These are phyloP conservation scores for Phytopythium mirpurense DNA, from an alignment of 352 stramenopile species.

Conservation along the genomic window DNA sequence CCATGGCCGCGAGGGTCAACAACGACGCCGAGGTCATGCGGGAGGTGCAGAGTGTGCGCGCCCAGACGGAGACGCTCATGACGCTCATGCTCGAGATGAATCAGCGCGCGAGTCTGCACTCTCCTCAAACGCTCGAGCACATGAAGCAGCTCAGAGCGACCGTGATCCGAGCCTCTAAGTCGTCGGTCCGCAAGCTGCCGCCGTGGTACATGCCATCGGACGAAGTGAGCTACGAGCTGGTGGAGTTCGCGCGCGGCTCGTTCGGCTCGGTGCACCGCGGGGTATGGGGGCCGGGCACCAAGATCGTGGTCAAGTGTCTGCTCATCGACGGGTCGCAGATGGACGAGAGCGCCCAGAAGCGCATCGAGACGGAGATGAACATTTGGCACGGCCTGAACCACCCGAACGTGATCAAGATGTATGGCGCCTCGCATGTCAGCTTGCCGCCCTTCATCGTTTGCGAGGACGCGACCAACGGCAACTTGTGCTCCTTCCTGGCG, in stretches of 20 bases:
- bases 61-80: constrained; percentile 7
- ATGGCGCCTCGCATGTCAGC: constrained; percentile 25
- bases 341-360: constrained; percentile 2
- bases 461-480: constrained; percentile 18
- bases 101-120: neutral
- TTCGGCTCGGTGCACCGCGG: constrained; percentile 19
- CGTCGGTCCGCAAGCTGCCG: constrained; percentile 2
- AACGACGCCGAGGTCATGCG: constrained; percentile 3
- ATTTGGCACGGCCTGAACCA: constrained; percentile 23
- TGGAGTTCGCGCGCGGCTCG: constrained; percentile 16
- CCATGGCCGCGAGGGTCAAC: neutral
- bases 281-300: constrained; percentile 11
- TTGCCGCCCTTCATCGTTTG: constrained; percentile 19
- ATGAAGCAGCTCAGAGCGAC: constrained; percentile 10
- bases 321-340: constrained; percentile 6
- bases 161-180: constrained; percentile 9
- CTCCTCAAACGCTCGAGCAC: neutral
- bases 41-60: neutral
- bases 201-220: constrained; percentile 15
- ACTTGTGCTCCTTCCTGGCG: constrained; percentile 12
- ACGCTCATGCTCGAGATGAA: constrained; percentile 14
- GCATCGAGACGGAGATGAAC: constrained; percentile 20
- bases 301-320: constrained; percentile 31
- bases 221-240: constrained; percentile 9
- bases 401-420: constrained; percentile 22